Evolutionary conservation across 2,329 filamentous ascomycete genomes (phyloP).

Genomic region (Diaporthe ampelina): DNA sequence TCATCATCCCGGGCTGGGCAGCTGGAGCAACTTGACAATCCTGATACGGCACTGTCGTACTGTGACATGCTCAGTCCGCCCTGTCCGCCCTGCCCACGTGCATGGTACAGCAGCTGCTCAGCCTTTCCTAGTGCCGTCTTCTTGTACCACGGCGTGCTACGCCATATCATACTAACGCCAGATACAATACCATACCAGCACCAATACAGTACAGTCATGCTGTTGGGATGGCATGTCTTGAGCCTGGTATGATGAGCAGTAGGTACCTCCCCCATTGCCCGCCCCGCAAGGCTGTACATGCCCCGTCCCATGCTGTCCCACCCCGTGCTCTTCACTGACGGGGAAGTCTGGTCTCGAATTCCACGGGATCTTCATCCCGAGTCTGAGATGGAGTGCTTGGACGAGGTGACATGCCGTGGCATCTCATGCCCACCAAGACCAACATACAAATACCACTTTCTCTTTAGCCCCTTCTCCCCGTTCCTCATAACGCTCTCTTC

Average conservation of each 20-base stretch:
- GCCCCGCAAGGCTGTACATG: background rate
- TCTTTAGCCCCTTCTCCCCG: constrained; percentile 32
- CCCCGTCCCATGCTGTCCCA: constrained; percentile 30
- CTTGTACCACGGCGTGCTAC: no score
- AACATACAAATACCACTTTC: constrained; percentile 44
- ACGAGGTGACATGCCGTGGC: constrained; percentile 36
- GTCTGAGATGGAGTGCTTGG: constrained; percentile 36
- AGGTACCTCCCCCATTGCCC: constrained; percentile 8
- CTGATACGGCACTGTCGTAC: constrained; percentile 13
- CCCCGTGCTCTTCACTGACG: background rate
- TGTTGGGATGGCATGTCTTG: constrained; percentile 29
- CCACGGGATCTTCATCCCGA: constrained; percentile 39
- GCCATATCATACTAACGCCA: background rate
- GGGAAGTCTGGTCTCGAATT: constrained; percentile 38
- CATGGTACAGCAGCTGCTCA: no score
- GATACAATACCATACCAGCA: background rate
- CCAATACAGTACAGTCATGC: background rate
- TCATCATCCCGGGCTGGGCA: constrained; percentile 16
- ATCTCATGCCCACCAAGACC: constrained; percentile 9
- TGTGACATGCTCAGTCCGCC: background rate
- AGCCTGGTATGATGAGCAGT: constrained; percentile 10
- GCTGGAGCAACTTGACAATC: background rate
- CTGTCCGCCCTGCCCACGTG: no score
- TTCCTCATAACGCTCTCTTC: constrained; percentile 8
- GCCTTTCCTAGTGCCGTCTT: no score